Evolutionary conservation across 1,284 basidiomycete species (phyloP), one percentile per base, ranked within the genome.

Genomic region (Dichomitus squalens): DNA sequence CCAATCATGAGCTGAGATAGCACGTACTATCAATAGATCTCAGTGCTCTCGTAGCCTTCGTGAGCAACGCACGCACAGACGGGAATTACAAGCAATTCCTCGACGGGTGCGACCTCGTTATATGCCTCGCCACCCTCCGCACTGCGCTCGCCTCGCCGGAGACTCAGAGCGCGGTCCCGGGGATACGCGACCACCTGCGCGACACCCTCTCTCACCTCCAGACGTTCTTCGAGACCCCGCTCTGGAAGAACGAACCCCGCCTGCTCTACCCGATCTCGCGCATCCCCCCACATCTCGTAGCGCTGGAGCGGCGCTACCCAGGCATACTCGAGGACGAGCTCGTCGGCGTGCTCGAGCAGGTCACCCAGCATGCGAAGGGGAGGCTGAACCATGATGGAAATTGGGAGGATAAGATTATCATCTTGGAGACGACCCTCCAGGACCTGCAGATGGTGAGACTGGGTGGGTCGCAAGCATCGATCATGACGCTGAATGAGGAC

Each of bases 401-500:
- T 33, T 61, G 59, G 62, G 59, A 64, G 47, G 62, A 64, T 43
- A 64, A 64, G 52, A 36, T 64, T 20, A 58, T 55, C 40, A 56
- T 57, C 3, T 31, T 64, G 36, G 52, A 61, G 52, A 25, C 25
- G 34, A 55, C 59, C 5, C 44, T 60, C 2, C 35, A 31, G 8
- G 62, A 61, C 20, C 52, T 64, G 12, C 20, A 48, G 27, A 12
- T n/a, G 35, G 50, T 52, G 21, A 44, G 49, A 29, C 40, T 46
- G 18, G 38, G 20, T 3, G 12, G 39, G 38, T 29, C 27, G 35
- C 14, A 18, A 8, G 21, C 14, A 21, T 38, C 50, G 5, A 11
- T 20, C 5, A 20, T 31, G 16, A 44, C 47, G 36, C n/a, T 41
- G 49, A 48, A 47, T 27, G 33, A 36, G 38, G 46, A 54, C 18